Evolutionary conservation across 2,329 filamentous ascomycete genomes (phyloP).

Genomic region (Domatiomyces catenatus): DNA sequence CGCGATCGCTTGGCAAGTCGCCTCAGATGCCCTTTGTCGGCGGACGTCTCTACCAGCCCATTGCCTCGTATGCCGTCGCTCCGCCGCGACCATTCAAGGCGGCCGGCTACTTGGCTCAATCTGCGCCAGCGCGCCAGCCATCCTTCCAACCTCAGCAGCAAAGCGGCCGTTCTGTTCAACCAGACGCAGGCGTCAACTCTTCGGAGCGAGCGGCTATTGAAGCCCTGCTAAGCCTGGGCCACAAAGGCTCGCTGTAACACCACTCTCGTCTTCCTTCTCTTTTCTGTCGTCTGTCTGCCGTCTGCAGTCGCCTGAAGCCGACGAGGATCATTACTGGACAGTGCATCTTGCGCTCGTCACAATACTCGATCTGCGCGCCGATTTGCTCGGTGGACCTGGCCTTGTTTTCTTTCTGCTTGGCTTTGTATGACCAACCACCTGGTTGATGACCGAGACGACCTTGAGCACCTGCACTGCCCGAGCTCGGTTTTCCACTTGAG

Average conservation of each 20-base stretch:
- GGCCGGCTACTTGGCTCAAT: conserved; percentile 18
- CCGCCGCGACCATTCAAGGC: conserved; percentile 7
- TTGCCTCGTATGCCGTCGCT: conserved; percentile 24
- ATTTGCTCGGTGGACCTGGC: not conserved
- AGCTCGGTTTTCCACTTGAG: not conserved
- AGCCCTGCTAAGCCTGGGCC: conserved; percentile 32
- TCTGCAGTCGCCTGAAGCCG: not conserved
- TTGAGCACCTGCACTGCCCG: not conserved
- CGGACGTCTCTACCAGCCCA: conserved; percentile 24
- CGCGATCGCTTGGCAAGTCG: conserved; percentile 35
- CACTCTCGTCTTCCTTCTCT: not conserved
- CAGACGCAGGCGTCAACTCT: conserved; percentile 22
- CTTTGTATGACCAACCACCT: not conserved
- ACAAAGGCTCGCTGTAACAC: not conserved
- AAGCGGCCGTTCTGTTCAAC: not conserved
- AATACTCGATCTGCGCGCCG: not conserved
- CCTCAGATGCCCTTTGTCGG: conserved; percentile 23
- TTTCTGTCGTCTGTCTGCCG: not conserved
- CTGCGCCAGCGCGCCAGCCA: conserved; percentile 26
- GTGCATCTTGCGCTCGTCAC: not conserved
- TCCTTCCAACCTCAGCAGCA: conserved; percentile 5
- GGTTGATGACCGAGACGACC: not conserved
- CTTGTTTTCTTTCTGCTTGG: not conserved
- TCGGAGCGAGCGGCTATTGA: conserved; percentile 35
- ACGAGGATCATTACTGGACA: not conserved